Base-by-base conservation (phyloP, 2,329 filamentous ascomycete species). In the Fusarium sp. region DNA sequence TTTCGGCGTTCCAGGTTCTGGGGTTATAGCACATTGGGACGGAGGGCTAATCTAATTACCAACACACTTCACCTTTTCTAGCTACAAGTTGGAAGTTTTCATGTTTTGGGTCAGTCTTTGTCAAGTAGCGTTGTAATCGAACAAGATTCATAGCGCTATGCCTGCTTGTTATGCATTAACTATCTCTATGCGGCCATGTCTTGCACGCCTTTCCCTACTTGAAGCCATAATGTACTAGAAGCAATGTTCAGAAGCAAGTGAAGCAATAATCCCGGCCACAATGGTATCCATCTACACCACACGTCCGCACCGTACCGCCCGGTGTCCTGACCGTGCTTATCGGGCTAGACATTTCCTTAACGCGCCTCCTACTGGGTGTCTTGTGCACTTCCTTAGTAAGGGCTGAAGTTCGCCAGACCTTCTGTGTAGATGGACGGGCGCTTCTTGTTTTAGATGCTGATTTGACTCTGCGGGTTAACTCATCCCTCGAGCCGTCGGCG, bases 221-320 rank as follows among this genome's bases (percentile, higher is more conserved):
- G 11, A 46, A 24, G 13, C 9, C 19, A 15, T 26, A 38, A 47
- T 31, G 28, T 31, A 31, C 10, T 10, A 31, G 10, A 10, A 31
- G 24, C 24, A 24, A 24, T 5, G 11, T 51, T 60, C 60, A 80
- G 60, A 87, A 78, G 71, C 88, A 90, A 11, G 80, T 82, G 69
- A 91, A 89, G 76, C 88, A 90, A 77, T 89, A 90, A 63, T 87
- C 84, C 55, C 85, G 80, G 5, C 83, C 83, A 64, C 88, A 90
- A 17, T 77, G 79, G 73, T 85, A 89, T 14, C 85, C 88, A 67
- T 84, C 82, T 66, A 85, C 78, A 5, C 88, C 88, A 61, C 88
- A 90, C 15, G 80, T 80, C 52, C 84, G 79, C 68, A 81, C 69
- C 15, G 83, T 82, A 2, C 86, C 86, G 3, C 85, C 82, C 0